Base-by-base conservation (phyloP, 1,284 basidiomycete species). In the Ustilago esculenta region DNA sequence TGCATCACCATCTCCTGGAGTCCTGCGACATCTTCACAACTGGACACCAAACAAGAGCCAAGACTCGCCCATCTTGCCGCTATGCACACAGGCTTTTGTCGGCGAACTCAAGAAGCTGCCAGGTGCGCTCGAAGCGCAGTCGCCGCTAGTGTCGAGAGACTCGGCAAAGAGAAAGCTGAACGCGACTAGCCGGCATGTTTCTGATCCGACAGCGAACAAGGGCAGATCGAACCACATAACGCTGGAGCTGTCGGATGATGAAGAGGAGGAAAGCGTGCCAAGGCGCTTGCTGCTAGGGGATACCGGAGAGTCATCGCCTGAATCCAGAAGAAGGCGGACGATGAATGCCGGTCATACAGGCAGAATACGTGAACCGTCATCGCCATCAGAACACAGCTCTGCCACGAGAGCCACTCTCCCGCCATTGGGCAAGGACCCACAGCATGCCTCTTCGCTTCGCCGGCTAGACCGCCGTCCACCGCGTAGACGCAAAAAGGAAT, bases 31-130 rank as follows among this genome's bases (percentile, higher is more conserved):
- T 1, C 41, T 64, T 6, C 35, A 40, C 47, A 57, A 42, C 25
- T 58, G 68, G 53, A 60, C 61, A 12, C 57, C 68, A 1, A 56
- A 23, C 43, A 58, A 58, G 34, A 52, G 54, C n/a, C 68, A 61
- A 24, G 63, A 67, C 2, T 71, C 68, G 3, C 68, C 68, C 7
- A 67, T 55, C 0, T 17, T 67, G 12, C 68, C 68, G 3, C 37
- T 71, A 4, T 61, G 68, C 29, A 71, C 68, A 34, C 68, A 71
- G 30, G 68, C 68, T 5, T 71, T 71, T 37, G 63, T 71, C 1
- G 68, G 68, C 4, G 68, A 67, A 34, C 51, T 71, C 25, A 53
- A 51, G 18, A 71, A 71, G 52, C 51, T 71, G 2, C 61, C 67
- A 15, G 48, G 50, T 24, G 57, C 46, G 1, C 33, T 50, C 14